Percentiles rank a stretch among this genome's conserved stretches.
Evolutionary conservation across 2,329 filamentous ascomycete species (phyloP).

Genomic region (Cercospora sp.): DNA sequence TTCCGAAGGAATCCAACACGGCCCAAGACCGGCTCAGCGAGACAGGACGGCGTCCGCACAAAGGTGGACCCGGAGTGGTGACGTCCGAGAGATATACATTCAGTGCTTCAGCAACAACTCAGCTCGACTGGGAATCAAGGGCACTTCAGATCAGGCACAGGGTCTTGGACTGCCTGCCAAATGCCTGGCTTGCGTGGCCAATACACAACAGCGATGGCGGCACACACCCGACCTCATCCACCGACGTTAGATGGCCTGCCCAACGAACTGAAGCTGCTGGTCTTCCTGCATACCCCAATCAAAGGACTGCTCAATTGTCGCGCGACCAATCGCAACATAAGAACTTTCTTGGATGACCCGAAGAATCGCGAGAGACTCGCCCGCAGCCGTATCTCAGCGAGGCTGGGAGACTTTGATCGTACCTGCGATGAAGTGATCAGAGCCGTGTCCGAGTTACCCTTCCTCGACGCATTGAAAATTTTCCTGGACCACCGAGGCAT

Average conservation of each 20-base stretch:
- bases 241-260: constrained; percentile 1
- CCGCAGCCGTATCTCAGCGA: neutral
- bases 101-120: neutral
- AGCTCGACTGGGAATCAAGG: neutral
- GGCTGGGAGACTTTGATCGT: neutral
- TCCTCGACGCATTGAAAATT: constrained; percentile 10
- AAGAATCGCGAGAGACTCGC: constrained; percentile 7
- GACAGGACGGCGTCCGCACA: neutral
- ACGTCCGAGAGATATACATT: neutral
- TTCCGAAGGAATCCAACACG: neutral
- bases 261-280: constrained; percentile 5
- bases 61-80: neutral
- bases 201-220: neutral
- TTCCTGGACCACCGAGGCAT: constrained; percentile 9
- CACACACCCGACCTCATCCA: neutral
- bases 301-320: constrained; percentile 6
- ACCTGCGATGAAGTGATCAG: neutral
- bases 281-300: neutral
- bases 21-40: neutral
- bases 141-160: neutral
- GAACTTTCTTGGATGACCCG: constrained; percentile 1
- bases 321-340: constrained; percentile 6
- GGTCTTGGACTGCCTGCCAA: neutral
- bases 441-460: neutral
- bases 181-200: neutral